Conservation (phyloP, 2,329 filamentous ascomycete species). For the Ophiostoma triangulosporum region DNA sequence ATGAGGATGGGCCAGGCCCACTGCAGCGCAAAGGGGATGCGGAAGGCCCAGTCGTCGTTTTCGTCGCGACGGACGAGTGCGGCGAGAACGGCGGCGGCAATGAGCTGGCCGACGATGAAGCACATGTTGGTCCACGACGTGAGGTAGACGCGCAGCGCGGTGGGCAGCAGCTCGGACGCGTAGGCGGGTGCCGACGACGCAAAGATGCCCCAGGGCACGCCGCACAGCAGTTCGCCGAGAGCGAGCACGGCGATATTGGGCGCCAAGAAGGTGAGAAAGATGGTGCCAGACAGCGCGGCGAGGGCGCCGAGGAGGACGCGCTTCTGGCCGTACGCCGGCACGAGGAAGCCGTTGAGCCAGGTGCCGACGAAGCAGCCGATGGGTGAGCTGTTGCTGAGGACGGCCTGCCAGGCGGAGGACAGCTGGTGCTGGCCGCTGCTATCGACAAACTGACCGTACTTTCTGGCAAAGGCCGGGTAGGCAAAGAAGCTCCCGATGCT, state of each 20-base stretch:
- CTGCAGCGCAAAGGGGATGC: constrained; percentile 20
- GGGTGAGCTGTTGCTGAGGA: constrained; percentile 23
- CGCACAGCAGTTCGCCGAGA: constrained; percentile 30
- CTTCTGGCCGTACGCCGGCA: constrained; percentile 30
- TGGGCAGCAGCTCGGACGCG: constrained; percentile 23
- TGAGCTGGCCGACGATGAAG: constrained; percentile 28
- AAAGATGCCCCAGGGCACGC: constrained; percentile 20
- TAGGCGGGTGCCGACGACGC: constrained; percentile 29
- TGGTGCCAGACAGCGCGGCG: constrained; percentile 24
- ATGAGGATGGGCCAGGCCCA: constrained; percentile 27
- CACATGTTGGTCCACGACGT: constrained; percentile 34
- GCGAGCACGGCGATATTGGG: constrained; percentile 25
- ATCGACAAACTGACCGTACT: constrained; percentile 20
- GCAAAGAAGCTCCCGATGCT: constrained; percentile 16
- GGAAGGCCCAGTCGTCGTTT: constrained; percentile 28
- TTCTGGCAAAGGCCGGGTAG: constrained; percentile 14
- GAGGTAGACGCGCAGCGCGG: constrained; percentile 23
- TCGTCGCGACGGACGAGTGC: constrained; percentile 21
- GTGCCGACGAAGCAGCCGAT: constrained; percentile 36
- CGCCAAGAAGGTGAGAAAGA: constrained; percentile 35
- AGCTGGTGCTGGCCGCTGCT: constrained; percentile 24
- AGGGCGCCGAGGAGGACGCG: constrained; percentile 30
- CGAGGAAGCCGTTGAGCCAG: constrained; percentile 33
- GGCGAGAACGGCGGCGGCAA: constrained; percentile 26
- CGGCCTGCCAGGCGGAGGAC: constrained; percentile 36